phyloP scores from a whole-genome alignment of 1,284 basidiomycete genomes.

The Papiliotrema terrestris region DNA sequence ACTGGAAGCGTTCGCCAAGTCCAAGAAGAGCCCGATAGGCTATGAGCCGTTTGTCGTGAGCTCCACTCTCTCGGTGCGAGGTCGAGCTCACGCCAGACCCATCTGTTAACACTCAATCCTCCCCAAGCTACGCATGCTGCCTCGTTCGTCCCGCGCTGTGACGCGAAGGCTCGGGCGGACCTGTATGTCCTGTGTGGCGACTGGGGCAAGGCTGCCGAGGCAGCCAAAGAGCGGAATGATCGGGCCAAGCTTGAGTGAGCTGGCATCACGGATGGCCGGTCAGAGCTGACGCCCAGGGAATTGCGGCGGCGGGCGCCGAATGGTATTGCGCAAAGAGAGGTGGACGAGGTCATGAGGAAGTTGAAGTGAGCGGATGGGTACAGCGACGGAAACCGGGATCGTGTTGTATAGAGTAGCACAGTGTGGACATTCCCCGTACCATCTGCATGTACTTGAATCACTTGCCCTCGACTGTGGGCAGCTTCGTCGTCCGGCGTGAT shows the following conservation, averaged over 20 bases:
- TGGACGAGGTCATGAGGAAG: constrained; percentile 60
- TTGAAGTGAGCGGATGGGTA: constrained; percentile 2
- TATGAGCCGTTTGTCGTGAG: constrained; percentile 89
- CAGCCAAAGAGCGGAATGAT: constrained; percentile 80
- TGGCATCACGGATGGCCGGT: not conserved
- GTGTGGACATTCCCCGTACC: not conserved
- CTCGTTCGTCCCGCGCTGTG: constrained; percentile 73
- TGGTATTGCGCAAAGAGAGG: constrained; percentile 69
- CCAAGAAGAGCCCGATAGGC: constrained; percentile 87
- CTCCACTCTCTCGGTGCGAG: constrained; percentile 32
- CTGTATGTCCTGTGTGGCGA: constrained; percentile 83
- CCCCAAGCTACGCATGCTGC: constrained; percentile 65
- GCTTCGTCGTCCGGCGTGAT: no score
- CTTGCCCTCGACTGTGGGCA: no score
- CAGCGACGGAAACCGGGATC: not conserved
- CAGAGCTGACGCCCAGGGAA: constrained; percentile 53
- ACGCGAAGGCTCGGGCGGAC: constrained; percentile 74
- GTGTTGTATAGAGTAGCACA: not conserved
- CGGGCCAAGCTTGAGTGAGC: constrained; percentile 76
- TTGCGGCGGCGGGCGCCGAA: constrained; percentile 69
- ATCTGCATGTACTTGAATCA: no score
- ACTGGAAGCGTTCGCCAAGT: constrained; percentile 76
- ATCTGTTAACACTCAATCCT: constrained; percentile 37
- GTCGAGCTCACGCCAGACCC: constrained; percentile 46
- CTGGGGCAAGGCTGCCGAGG: constrained; percentile 79